Base-by-base conservation (phyloP, 805 yeast genomes). In the Kodamaea hsintzibuensis region DNA sequence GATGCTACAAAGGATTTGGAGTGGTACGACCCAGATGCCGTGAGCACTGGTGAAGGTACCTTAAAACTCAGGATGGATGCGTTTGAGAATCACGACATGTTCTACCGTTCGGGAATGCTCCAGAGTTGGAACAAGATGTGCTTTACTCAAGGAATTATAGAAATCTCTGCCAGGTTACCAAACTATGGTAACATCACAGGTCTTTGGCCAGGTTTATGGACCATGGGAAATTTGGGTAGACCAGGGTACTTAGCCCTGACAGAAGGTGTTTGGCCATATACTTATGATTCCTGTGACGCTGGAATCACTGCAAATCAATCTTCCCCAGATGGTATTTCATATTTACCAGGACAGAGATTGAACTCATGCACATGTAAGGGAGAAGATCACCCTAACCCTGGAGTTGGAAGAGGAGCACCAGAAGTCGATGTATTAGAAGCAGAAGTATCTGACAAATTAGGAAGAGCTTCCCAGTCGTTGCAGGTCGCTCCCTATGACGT, bases 401-500 rank as follows among this genome's bases (percentile, higher is more conserved):
- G 77, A 2, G 58, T 59, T 9, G 77, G 72, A 1, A 63, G 77
- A 52, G 77, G 77, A 10, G 77, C 76, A 0, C 76, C 76, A 7
- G 69, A 65, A 55, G 63, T 65, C 40, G 69, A 65, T 59, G 60
- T 59, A 39, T 49, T 65, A 19, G 69, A 65, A 42, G 69, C 62
- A 7, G 66, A 58, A 27, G 54, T 59, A 12, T 57, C 43, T 5
- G 42, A 58, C 39, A 51, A 48, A 33, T 56, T 57, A 7, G 67
- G 67, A 2, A 63, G 62, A 14, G 66, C 65, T 7, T 61, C 77
- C 12, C 80, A 76, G 57, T 73, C 80, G 1, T 59, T 68, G 47
- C 78, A 76, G 55, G 66, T 73, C n/a, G 78, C 79, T 4, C 78
- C 80, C 9, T 70, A 73, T 59, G 80, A 76, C 53, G 65, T 73